Conservation (phyloP, 75 land plant genomes). For the Ceratopteris richardii region DNA sequence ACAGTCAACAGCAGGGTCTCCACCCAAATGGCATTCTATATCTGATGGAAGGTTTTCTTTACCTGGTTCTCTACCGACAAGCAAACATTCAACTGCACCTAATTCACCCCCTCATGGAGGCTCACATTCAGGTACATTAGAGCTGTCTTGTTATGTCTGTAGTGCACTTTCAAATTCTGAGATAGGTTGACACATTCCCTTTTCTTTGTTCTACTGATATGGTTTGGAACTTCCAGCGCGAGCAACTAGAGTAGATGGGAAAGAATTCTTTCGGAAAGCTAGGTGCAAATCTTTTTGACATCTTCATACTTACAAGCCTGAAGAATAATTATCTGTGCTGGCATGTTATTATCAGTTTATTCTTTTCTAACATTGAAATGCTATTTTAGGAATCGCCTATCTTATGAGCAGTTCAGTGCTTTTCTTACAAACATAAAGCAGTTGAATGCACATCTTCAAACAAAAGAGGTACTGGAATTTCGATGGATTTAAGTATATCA, state of each 20-base stretch:
- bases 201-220: too few species aligned
- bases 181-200: too few species aligned
- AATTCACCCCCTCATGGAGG: conserved; percentile 31
- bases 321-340: too few species aligned
- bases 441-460: conserved; percentile 30
- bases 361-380: not conserved
- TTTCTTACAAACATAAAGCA: conserved; percentile 34
- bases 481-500: too few species aligned
- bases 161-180: too few species aligned
- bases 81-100: conserved; percentile 35
- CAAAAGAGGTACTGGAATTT: conserved; percentile 17
- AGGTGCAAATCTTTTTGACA: conserved; percentile 11
- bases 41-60: conserved; percentile 17
- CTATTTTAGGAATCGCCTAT: conserved; percentile 21
- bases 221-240: conserved; percentile 21
- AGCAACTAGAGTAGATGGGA: conserved; percentile 32
- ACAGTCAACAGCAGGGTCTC: not conserved
- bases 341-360: too few species aligned
- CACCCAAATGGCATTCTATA: conserved; percentile 6
- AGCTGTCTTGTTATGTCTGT: not conserved
- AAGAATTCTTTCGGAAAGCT: conserved; percentile 36
- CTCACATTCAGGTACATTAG: conserved; percentile 18
- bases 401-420: conserved; percentile 34
- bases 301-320: too few species aligned
- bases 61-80: conserved; percentile 20